Base-by-base conservation (phyloP, 495 filamentous ascomycete species). In the Podospora australis region DNA sequence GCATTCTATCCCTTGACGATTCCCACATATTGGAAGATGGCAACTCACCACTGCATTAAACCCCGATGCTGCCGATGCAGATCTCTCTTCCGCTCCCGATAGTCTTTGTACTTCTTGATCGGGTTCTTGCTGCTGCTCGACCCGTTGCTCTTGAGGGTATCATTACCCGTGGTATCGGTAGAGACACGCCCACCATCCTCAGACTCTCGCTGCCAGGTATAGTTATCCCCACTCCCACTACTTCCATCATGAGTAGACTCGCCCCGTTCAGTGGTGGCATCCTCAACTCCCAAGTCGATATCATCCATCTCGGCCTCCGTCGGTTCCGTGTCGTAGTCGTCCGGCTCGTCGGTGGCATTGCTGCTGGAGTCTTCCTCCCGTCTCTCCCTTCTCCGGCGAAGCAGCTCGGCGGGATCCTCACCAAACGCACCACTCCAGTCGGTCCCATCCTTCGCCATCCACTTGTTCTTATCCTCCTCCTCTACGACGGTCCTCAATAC, bases 351-450 rank as follows among this genome's bases (percentile, higher is more conserved):
- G 50, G 54, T 63, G 59, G 64, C 61, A 0, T 66, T 69, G 46
- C 41, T 54, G 22, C 46, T 52, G 0, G 29, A 34, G 13, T 72
- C 60, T 17, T 71, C 70, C 26, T 78, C 71, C 29, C 70, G 64
- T n/a, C 61, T 60, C 29, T 65, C 16, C 10, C 65, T 28, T 62
- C 53, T 32, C 36, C 43, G 14, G 23, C 32, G 43, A 54, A 69
- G 50, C 16, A 71, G 9, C 16, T 65, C 56, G 5, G 62, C 64
- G 0, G 84, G 82, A 55, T 90, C 79, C 48, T 79, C 61, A 0
- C 79, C 73, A 46, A 96, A 96, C 1, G 89, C 87, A n/a, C 86
- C 87, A 32, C 75, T 82, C 91, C 90, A 96, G 63, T 96, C 88
- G 14, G 80, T 80, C 3, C 91, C 91, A 44, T 86, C 79, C 56